A percentile compares a stretch with the other conserved stretches of the same genome.
phyloP scores from a whole-genome alignment of 176 grass and related monocot genomes.

The Hyparrhenia diplandra region DNA sequence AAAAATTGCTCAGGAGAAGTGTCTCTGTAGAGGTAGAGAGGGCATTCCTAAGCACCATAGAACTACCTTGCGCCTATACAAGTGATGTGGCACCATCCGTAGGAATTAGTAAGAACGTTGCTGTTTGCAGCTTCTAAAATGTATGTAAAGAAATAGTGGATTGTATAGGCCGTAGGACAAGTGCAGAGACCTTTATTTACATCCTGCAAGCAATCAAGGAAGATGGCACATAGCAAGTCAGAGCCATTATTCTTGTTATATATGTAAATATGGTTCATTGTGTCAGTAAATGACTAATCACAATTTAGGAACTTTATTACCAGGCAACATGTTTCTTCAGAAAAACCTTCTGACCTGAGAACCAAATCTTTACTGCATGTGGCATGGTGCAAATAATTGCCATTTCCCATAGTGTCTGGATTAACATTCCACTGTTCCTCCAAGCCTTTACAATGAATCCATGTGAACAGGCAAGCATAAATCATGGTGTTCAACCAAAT shows the following conservation, averaged over 20 bases:
- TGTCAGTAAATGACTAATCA: background rate
- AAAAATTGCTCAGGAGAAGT: conserved; percentile 36
- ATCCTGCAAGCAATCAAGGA: background rate
- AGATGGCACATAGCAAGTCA: background rate
- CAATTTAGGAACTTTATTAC: background rate
- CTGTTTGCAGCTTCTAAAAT: background rate
- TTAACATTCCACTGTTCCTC: background rate
- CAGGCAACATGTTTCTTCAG: background rate
- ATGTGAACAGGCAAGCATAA: background rate
- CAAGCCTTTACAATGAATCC: background rate
- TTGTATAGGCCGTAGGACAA: background rate
- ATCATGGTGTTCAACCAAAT: background rate
- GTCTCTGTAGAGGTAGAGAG: conserved; percentile 28
- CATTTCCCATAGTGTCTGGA: background rate
- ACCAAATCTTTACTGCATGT: background rate
- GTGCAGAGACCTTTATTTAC: background rate
- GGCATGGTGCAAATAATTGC: background rate
- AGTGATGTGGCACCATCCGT: background rate
- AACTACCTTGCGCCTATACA: background rate
- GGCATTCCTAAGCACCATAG: conserved; percentile 20
- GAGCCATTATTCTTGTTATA: background rate
- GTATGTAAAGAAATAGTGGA: background rate
- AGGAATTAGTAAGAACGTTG: background rate
- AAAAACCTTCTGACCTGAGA: background rate
- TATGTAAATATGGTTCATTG: background rate